phyloP scores from a whole-genome alignment of 345 rosid species.

The Leavenworthia alabamica region DNA sequence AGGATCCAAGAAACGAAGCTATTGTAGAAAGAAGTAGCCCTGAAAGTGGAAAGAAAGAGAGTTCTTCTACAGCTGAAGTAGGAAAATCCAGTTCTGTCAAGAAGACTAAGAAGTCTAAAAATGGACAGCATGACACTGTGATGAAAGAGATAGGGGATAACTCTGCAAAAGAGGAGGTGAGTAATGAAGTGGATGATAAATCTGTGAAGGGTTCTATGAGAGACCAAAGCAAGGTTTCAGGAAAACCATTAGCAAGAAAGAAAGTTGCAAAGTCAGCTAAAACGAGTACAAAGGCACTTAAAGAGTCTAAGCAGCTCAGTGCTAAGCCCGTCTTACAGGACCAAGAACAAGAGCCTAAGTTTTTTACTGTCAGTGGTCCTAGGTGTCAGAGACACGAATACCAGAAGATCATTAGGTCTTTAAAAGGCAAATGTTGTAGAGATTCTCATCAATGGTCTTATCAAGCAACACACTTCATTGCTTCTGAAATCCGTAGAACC shows the following conservation, averaged over 20 bases:
- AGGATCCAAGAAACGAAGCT: constrained; percentile 1
- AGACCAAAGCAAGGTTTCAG: constrained; percentile 18
- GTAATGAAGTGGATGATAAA: constrained; percentile 20
- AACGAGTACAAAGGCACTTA: constrained; percentile 19
- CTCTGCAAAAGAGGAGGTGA: constrained; percentile 46
- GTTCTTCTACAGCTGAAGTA: constrained; percentile 27
- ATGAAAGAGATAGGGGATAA: constrained; percentile 13
- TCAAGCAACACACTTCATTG: constrained; percentile 87
- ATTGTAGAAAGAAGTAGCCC: background rate
- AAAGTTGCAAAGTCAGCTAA: constrained; percentile 20
- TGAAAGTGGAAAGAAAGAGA: constrained; percentile 26
- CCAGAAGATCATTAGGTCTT: constrained; percentile 51
- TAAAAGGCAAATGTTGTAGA: constrained; percentile 72
- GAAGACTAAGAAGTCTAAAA: constrained; percentile 20
- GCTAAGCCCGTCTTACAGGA: constrained; percentile 23
- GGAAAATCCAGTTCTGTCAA: constrained; percentile 18
- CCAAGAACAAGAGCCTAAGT: constrained; percentile 35
- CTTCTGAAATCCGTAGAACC: constrained; percentile 73
- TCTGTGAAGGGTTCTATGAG: constrained; percentile 11
- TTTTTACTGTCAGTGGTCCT: constrained; percentile 70
- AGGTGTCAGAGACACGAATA: constrained; percentile 64
- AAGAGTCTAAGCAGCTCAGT: constrained; percentile 25
- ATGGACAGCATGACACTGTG: background rate
- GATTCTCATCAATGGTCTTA: constrained; percentile 98
- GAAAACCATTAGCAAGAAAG: constrained; percentile 23